Conservation (phyloP, 805 yeast genomes). For the Lipomyces spencermartinsiae region DNA sequence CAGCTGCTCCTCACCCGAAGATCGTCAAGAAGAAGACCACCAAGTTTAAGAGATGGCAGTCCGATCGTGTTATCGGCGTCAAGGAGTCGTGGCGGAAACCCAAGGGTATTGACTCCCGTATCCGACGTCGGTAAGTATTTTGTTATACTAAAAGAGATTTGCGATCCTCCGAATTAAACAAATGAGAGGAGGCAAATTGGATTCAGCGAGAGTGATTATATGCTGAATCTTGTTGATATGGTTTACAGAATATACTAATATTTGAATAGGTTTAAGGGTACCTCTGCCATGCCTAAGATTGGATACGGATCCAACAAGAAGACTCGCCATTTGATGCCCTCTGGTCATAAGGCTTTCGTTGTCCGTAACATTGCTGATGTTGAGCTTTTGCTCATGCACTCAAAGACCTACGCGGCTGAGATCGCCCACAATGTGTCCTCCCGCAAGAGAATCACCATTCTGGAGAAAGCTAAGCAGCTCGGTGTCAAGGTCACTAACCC, state of each 20-base stretch:
- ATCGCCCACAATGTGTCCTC: conserved; percentile 98
- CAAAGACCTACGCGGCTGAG: conserved; percentile 99
- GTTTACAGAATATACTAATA: conserved; percentile 48
- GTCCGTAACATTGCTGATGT: conserved; percentile 92
- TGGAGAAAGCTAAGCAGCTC: conserved; percentile 96
- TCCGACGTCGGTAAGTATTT: conserved; percentile 73
- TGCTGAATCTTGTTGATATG: neutral
- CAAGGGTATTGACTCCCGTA: conserved; percentile 99
- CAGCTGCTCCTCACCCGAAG: conserved; percentile 97
- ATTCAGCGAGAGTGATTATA: neutral
- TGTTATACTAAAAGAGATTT: neutral
- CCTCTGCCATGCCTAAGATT: conserved; percentile 98
- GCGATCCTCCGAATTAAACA: neutral
- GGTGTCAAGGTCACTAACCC: conserved; percentile 99
- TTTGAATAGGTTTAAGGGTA: conserved; percentile 82
- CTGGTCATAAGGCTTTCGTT: conserved; percentile 97
- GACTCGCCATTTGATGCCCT: conserved; percentile 93
- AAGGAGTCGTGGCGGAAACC: conserved; percentile 99
- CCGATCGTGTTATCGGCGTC: conserved; percentile 99
- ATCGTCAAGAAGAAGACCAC: conserved; percentile 99
- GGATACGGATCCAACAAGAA: conserved; percentile 99
- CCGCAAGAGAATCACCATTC: conserved; percentile 95
- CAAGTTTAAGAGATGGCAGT: conserved; percentile 99
- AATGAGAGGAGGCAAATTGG: neutral
- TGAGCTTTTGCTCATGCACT: conserved; percentile 94